Base-by-base conservation (phyloP, 495 filamentous ascomycete genomes). In the Penicillium macrosclerotiorum region DNA sequence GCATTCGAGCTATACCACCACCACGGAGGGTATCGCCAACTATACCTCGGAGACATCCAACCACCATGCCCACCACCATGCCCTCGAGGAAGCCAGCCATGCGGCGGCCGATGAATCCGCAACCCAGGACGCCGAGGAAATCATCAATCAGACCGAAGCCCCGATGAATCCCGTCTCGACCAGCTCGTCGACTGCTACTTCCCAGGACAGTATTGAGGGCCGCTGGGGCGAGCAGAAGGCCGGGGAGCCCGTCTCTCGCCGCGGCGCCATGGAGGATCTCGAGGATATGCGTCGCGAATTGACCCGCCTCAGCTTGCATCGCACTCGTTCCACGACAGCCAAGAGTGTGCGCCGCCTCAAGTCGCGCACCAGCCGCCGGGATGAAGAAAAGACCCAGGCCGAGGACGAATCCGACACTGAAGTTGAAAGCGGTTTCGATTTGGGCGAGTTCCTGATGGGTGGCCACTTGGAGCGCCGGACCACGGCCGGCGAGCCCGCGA, bases 401-500 rank as follows among this genome's bases (percentile, higher is more conserved):
- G 63, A 55, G 14, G 57, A 51, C 6, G 39, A 41, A 0, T 43
- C 55, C 23, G 52, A 57, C 17, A 30, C 35, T 9, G 63, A 65
- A 22, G 62, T 48, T 12, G 77, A 77, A 11, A 75, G 77, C 1
- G 81, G 76, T 5, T 91, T 94, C 53, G 78, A 88, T 42, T 66
- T 94, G 1, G 81, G 77, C 20, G 69, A 81, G 31, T 94, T 94
- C 60, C 77, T 94, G 63, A 76, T 81, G 8, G 84, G 89, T 33
- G 89, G 89, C 12, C 85, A 87, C 49, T 83, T 94, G 46, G 89
- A 91, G 66, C 89, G 86, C 55, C 78, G 87, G 12, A 80, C 78
- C 2, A 82, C 83, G 9, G 61, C 61, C 30, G 81, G 80, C 5
- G 77, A 76, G 22, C 88, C 88, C 0, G 79, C 83, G 29, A 95